phyloP scores from a whole-genome alignment of 1,284 basidiomycete genomes.

The Leccinum solheimii region DNA sequence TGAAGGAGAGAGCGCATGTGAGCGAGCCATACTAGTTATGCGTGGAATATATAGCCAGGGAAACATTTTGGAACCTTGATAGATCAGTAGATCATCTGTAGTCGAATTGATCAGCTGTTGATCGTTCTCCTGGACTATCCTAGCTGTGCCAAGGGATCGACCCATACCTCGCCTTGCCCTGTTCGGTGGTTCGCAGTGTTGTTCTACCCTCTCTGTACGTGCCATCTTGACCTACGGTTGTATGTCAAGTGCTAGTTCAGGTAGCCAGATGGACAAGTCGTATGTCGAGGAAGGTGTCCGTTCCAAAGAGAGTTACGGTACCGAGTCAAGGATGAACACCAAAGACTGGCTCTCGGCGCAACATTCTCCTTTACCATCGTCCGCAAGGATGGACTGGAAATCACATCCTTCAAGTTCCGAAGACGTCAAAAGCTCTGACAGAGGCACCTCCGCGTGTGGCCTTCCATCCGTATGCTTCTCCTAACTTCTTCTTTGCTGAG shows the following conservation, averaged over 20 bases:
- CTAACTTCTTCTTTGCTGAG: neutral
- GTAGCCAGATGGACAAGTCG: neutral
- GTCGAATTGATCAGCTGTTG: neutral
- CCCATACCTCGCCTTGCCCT: neutral
- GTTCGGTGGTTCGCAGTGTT: neutral
- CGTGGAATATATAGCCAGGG: neutral
- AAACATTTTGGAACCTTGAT: neutral
- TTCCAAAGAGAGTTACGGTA: neutral
- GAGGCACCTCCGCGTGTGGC: neutral
- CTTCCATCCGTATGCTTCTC: neutral
- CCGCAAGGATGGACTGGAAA: neutral
- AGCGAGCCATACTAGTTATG: no score
- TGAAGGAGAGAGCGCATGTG: slow-evolving; percentile 22
- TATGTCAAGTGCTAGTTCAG: neutral
- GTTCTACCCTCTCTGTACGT: neutral
- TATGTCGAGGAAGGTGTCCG: neutral
- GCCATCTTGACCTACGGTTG: neutral
- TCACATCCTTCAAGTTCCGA: neutral
- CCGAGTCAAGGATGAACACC: neutral
- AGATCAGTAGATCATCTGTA: neutral
- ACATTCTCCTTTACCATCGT: neutral
- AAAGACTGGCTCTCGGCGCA: neutral
- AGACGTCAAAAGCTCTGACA: neutral
- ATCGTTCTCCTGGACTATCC: neutral
- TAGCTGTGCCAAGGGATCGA: neutral